Evolutionary conservation across 345 rosid genomes (phyloP).

Genomic region (Eucalyptus guilfoylei): DNA sequence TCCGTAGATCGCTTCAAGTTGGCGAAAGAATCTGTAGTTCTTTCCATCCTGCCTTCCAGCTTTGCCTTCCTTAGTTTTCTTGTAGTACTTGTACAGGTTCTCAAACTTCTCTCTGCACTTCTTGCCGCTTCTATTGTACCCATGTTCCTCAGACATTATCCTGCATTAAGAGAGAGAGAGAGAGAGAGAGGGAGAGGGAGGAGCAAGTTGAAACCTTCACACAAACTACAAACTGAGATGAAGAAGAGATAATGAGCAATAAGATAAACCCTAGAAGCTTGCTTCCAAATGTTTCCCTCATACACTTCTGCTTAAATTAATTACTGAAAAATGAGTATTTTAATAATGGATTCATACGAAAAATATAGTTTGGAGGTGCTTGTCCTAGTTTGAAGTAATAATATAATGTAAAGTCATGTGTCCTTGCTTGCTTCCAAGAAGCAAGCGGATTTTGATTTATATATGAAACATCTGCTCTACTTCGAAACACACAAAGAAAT

Average conservation of each 20-base stretch:
- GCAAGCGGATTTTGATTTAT: background rate
- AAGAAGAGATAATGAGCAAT: background rate
- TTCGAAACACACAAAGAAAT: background rate
- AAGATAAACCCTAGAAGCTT: background rate
- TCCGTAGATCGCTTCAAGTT: conserved; percentile 46
- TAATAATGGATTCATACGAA: background rate
- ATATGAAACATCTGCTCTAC: background rate
- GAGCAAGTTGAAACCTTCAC: background rate
- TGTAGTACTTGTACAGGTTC: conserved; percentile 53
- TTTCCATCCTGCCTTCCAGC: conserved; percentile 53
- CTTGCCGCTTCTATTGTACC: conserved; percentile 45
- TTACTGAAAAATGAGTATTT: background rate
- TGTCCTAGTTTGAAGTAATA: background rate
- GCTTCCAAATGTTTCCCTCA: background rate
- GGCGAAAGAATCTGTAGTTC: conserved; percentile 46
- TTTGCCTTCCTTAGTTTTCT: conserved; percentile 56
- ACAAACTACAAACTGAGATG: background rate
- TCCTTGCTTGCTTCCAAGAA: background rate
- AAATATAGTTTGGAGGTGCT: background rate
- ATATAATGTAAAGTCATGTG: background rate
- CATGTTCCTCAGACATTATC: conserved; percentile 45
- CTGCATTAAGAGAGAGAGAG: background rate
- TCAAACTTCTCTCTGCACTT: conserved; percentile 60
- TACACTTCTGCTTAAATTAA: background rate
- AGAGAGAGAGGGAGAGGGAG: background rate